Evolutionary conservation across 768 basidiomycete species (phyloP).

Genomic region (Tulasnella sp.): DNA sequence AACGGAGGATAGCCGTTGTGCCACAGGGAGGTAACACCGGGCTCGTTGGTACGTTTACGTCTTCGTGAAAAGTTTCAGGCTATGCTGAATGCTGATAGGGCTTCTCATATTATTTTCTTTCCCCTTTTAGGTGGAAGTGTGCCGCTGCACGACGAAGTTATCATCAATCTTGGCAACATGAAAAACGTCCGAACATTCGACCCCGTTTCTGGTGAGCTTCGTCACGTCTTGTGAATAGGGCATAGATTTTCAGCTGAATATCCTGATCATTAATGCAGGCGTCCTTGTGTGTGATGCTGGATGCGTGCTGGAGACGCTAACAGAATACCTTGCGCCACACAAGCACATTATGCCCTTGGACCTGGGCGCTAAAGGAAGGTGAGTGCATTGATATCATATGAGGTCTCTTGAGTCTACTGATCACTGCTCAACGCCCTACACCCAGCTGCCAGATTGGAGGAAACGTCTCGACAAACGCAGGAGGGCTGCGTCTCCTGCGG

Average conservation of each 20-base stretch:
- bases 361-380: constrained; percentile 93
- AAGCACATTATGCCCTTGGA: constrained; percentile 96
- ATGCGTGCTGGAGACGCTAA: constrained; percentile 79
- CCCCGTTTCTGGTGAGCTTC: constrained; percentile 56
- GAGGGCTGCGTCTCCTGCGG: constrained; percentile 84
- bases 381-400: constrained; percentile 16
- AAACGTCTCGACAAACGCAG: constrained; percentile 94
- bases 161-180: constrained; percentile 77
- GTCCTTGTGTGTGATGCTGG: constrained; percentile 90
- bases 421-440: not conserved
- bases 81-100: not conserved
- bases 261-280: constrained; percentile 35
- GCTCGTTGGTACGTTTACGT: constrained; percentile 53
- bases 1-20: constrained; percentile 73
- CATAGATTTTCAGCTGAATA: not conserved
- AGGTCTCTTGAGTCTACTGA: not conserved
- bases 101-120: not conserved
- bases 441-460: constrained; percentile 93
- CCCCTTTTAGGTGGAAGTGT: constrained; percentile 51
- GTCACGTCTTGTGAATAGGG: not conserved
- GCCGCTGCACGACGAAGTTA: constrained; percentile 75
- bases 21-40: constrained; percentile 99
- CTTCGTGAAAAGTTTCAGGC: not conserved
- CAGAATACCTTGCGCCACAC: constrained; percentile 73
- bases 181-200: constrained; percentile 73